These are phyloP conservation scores for Mycosphaerelloides madeirae DNA, from an alignment of 2,329 filamentous ascomycete species.

Conservation along the genomic window DNA sequence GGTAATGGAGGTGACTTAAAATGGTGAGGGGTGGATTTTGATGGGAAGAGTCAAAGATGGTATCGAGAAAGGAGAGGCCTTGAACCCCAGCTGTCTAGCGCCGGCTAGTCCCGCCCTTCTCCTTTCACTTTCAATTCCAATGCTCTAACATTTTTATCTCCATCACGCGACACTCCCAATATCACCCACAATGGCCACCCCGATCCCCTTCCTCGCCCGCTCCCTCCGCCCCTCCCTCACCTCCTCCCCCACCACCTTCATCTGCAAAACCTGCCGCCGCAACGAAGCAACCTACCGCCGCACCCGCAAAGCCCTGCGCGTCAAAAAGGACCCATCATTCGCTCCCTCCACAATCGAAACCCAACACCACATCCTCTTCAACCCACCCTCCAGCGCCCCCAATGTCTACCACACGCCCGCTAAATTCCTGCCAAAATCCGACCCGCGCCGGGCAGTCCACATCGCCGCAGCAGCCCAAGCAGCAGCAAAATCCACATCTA, in stretches of 20 bases:
- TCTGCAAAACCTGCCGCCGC: conserved; percentile 33
- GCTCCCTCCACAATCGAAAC: conserved; percentile 30
- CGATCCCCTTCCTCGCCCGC: conserved; percentile 16
- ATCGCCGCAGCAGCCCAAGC: conserved; percentile 3
- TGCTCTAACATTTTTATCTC: not conserved
- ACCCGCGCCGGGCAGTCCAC: conserved; percentile 42
- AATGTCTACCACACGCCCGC: conserved; percentile 60
- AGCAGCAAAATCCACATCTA: conserved; percentile 18
- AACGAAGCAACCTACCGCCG: conserved; percentile 44
- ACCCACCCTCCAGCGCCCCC: conserved; percentile 60
- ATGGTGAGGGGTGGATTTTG: too few species aligned
- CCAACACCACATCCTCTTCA: conserved; percentile 58
- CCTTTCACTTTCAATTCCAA: conserved; percentile 4
- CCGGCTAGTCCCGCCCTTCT: too few species aligned
- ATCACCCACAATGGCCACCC: conserved; percentile 16
- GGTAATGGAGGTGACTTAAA: too few species aligned
- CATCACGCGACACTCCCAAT: conserved; percentile 16
- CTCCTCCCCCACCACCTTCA: conserved; percentile 20
- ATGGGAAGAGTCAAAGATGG: too few species aligned
- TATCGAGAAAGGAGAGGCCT: too few species aligned
- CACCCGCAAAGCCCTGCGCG: conserved; percentile 43
- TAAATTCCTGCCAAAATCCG: conserved; percentile 59
- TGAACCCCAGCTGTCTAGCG: too few species aligned
- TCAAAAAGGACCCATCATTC: conserved; percentile 44
- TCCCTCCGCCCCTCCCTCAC: conserved; percentile 20